These are phyloP conservation scores for Poa pratensis DNA, from an alignment of 176 grass and related monocot species.

Conservation along the genomic window DNA sequence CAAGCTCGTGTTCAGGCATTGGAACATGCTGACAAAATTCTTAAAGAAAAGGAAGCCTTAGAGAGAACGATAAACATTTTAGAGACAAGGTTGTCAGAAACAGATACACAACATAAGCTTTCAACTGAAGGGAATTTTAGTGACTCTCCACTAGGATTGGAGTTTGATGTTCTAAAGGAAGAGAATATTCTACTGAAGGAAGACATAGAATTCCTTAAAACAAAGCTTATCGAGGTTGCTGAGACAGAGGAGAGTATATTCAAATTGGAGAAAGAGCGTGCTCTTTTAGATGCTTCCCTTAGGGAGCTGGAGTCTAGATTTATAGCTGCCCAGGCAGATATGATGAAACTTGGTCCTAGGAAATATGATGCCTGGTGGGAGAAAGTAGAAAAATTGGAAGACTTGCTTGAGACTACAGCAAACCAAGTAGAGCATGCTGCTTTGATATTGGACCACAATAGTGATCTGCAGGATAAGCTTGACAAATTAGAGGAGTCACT, in stretches of 20 bases:
- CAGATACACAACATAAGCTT: conserved; percentile 27
- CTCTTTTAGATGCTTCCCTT: conserved; percentile 64
- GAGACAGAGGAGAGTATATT: conserved; percentile 66
- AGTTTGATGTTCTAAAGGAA: conserved; percentile 61
- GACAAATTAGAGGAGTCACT: conserved; percentile 54
- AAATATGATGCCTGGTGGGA: conserved; percentile 63
- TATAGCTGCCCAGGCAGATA: conserved; percentile 58
- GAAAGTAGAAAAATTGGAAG: conserved; percentile 67
- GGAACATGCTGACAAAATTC: conserved; percentile 76
- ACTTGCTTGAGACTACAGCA: conserved; percentile 56
- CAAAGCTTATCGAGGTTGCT: conserved; percentile 56
- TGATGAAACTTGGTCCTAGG: conserved; percentile 56
- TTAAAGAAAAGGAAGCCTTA: conserved; percentile 84
- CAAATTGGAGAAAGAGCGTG: conserved; percentile 70
- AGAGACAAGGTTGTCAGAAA: conserved; percentile 77
- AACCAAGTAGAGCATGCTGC: conserved; percentile 57
- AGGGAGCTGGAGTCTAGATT: conserved; percentile 58
- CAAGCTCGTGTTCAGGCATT: conserved; percentile 77
- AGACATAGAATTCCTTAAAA: conserved; percentile 61
- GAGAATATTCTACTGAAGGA: conserved; percentile 69
- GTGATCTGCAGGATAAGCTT: conserved; percentile 61
- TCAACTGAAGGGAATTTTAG: conserved; percentile 47
- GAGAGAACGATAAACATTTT: conserved; percentile 66
- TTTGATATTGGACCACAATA: conserved; percentile 40
- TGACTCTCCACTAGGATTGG: conserved; percentile 32